Base-by-base conservation (phyloP, 1,139 yeast species). In the Hanseniaspora sp. region DNA sequence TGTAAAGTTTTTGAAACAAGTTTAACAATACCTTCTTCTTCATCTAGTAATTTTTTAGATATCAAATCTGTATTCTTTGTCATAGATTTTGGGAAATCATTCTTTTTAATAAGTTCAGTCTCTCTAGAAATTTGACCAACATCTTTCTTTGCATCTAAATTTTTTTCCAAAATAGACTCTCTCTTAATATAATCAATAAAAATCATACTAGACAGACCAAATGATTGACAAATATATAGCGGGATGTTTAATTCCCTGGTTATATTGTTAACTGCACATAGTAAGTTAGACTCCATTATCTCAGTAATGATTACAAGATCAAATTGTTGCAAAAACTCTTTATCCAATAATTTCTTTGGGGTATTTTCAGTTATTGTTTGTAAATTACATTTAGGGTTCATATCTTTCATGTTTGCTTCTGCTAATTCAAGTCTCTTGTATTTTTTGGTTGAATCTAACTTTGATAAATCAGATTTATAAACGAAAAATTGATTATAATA, bases 181-280 rank as follows among this genome's bases (percentile, higher is more conserved):
- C 86, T 90, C 54, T 74, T 67, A 18, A 87, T 77, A 57, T 92
- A 73, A 67, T 94, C 98, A 3, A 82, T 81, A 63, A 90, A 80
- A 1, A 86, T 76, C 63, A 79, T 86, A 1, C 96, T 96, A 65
- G 78, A 87, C 66, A 88, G 70, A 0, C 98, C 98, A 65, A 83
- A 85, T 8, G 80, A 65, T 0, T 83, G 84, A 0, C 86, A 71
- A 5, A 78, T 75, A 65, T 86, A 87, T 43, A 92, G 71, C 1
- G 95, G 86, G 37, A 82, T 76, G 35, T 72, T 71, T 31, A 74
- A 69, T 1, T 63, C 56, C 60, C 96, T 75, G 2, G 90, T 75
- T 30, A 74, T 67, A 0, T 63, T 62, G 63, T 87, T 86, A 39
- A 83, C 61, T 17, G 63, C 58, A 8, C 70, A 55, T 12, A 79